A percentile compares a stretch with the other conserved stretches of the same genome.
phyloP scores from a whole-genome alignment of 441 rosid species.

The Populus hybrid region DNA sequence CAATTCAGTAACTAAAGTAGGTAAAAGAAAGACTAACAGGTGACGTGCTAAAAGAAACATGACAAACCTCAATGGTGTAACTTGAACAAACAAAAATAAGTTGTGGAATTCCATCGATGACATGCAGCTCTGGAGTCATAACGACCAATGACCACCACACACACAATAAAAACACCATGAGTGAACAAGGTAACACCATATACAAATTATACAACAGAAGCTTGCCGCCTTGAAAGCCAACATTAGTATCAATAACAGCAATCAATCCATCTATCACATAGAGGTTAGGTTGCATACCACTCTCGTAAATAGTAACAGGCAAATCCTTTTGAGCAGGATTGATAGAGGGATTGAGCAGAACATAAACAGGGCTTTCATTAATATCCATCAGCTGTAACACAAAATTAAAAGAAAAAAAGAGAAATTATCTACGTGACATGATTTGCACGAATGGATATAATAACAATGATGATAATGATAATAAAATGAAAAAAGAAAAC shows the following conservation, averaged over 20 bases:
- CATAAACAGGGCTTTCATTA: conserved; percentile 93
- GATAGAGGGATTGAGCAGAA: conserved; percentile 78
- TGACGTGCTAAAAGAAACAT: not conserved
- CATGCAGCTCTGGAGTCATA: conserved; percentile 65
- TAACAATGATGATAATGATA: not conserved
- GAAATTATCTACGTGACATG: not conserved
- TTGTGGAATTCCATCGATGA: conserved; percentile 94
- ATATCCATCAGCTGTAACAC: conserved; percentile 81
- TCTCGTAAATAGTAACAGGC: conserved; percentile 80
- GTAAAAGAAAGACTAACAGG: not conserved
- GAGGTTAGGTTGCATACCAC: conserved; percentile 43
- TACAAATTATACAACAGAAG: not conserved
- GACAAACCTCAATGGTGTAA: conserved; percentile 84
- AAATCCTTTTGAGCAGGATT: conserved; percentile 90
- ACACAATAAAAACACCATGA: not conserved
- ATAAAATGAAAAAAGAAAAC: conserved; percentile 20
- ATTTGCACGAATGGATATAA: not conserved
- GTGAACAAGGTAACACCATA: conserved; percentile 4
- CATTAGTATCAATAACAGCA: not conserved
- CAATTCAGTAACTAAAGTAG: conserved; percentile 3
- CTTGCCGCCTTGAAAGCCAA: not conserved
- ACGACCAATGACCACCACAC: conserved; percentile 22
- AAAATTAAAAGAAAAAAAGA: not conserved
- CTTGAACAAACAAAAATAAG: conserved; percentile 77
- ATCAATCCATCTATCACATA: not conserved